Evolutionary conservation across 1,284 basidiomycete species (phyloP), one percentile per base, ranked within the genome.

Genomic region (Tilletia caries): DNA sequence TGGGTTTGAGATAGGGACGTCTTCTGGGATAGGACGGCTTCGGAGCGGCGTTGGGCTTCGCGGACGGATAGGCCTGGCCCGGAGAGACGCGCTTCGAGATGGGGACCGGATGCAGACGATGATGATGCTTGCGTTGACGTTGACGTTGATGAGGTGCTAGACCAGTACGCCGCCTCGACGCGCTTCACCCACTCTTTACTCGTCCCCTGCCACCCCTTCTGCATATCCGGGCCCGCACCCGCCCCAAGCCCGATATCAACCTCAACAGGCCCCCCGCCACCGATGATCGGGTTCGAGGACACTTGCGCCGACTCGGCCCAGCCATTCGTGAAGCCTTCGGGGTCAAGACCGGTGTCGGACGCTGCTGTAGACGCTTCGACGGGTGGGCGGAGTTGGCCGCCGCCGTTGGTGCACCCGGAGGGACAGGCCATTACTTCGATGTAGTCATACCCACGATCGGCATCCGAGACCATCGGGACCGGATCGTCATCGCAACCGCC

Each of bases 391-490:
- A 83, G 74, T 85, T 98, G 96, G 1, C 96, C 96, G 32, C 96
- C 95, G 2, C 96, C 95, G 80, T 98, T 98, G 64, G 97, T 92
- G 82, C 96, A 98, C 5, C 96, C 96, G 0, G 91, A 89, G 0
- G 96, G 96, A 85, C 96, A 99, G 27, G 96, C 96, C 96, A 99
- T 98, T 71, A 99, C 94, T 81, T 99, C 96, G 64, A 98, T 91
- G 83, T 95, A 98, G 85, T 98, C 95, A 83, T 95, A 92, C 41
- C 88, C 85, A 86, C 67, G 88, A 88, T 71, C 87, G 86, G 64
- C 80, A 75, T 81, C 68, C 58, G 4, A 68, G 70, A 12, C 75
- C 66, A 23, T 66, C 71, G 20, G 48, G n/a, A n/a, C 1, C 48
- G 8, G n/a, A 8, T 50, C 13, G 1, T n/a, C 48, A 6, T 43